Evolutionary conservation across 306 rosid species (phyloP).

Genomic region (Lotus japonicus): DNA sequence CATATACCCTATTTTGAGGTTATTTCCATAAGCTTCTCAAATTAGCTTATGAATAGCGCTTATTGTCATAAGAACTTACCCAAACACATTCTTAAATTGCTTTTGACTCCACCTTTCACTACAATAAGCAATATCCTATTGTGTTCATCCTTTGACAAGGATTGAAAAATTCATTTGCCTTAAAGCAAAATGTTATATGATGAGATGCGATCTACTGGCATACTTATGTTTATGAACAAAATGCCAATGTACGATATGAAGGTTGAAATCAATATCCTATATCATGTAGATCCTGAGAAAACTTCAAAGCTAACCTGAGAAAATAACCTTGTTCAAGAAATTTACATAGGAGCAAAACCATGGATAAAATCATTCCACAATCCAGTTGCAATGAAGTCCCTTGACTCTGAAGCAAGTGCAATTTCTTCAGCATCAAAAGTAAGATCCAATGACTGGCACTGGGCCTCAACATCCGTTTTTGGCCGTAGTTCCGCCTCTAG

Average conservation of each 20-base stretch:
- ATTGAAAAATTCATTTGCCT: background rate
- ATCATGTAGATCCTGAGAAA: constrained; percentile 18
- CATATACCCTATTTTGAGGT: too few species aligned
- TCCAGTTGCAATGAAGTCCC: constrained; percentile 63
- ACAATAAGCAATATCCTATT: background rate
- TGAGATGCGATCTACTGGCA: constrained; percentile 2
- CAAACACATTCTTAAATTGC: background rate
- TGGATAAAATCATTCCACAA: constrained; percentile 70
- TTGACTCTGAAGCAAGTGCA: constrained; percentile 37
- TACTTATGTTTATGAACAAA: constrained; percentile 37
- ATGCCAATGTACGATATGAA: constrained; percentile 35
- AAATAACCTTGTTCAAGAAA: constrained; percentile 2
- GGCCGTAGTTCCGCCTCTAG: constrained; percentile 32
- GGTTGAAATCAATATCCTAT: constrained; percentile 14
- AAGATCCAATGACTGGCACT: constrained; percentile 28
- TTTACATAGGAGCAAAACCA: constrained; percentile 48
- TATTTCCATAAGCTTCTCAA: too few species aligned
- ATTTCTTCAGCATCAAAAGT: constrained; percentile 42
- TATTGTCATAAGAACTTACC: too few species aligned
- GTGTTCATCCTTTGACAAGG: background rate
- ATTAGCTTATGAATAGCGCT: too few species aligned
- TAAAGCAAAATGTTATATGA: background rate
- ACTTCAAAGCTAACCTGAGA: constrained; percentile 29
- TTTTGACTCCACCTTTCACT: background rate
- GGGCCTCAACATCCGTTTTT: constrained; percentile 23